Evolutionary conservation across 1,139 yeast genomes (phyloP), one percentile per base, ranked within the genome.

Genomic region (Ashbya aceris): DNA sequence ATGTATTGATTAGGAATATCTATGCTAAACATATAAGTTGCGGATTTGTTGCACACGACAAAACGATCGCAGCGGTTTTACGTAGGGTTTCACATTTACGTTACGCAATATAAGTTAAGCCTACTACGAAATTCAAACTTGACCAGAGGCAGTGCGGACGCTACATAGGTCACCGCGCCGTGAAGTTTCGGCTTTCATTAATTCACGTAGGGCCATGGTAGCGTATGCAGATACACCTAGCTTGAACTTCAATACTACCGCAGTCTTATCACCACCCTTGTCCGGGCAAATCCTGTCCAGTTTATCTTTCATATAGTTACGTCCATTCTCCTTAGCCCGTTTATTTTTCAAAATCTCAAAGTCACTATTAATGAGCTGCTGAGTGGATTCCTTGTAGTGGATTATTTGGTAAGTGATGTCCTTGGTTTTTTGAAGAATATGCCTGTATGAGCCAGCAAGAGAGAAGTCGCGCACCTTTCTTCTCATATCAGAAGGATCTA

Each of bases 141-240:
- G 23, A 17, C 23, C 23, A 17, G 23, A 17, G 23, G 23, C 23
- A 17, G 23, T 17, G 4, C 20, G 35, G 8, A 41, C 69, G 45
- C 63, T 66, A 46, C 69, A 66, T 64, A 67, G 60, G 38, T 73
- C 79, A 39, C 81, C 77, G 49, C 79, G 69, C 45, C 87, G 76
- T 33, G 86, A 73, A 2, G 94, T 83, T 49, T 85, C 95, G 23
- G 78, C 69, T 60, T 82, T 83, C 94, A 85, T 83, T 43, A 83
- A 76, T 60, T 91, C 98, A 55, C 98, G 74, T 43, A 93, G 67
- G 0, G 96, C 95, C 98, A 93, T 93, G 0, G 99, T 93, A 2
- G 99, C 99, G 62, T 93, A 93, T 5, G 94, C 81, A 38, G 96
- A 83, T 7, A 84, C 79, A 2, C 87, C 93, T 45, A 93, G 70